Evolutionary conservation across 78 protist species (phyloP), one percentile per base, ranked within the genome.

Genomic region (Diacronema lutheri): DNA sequence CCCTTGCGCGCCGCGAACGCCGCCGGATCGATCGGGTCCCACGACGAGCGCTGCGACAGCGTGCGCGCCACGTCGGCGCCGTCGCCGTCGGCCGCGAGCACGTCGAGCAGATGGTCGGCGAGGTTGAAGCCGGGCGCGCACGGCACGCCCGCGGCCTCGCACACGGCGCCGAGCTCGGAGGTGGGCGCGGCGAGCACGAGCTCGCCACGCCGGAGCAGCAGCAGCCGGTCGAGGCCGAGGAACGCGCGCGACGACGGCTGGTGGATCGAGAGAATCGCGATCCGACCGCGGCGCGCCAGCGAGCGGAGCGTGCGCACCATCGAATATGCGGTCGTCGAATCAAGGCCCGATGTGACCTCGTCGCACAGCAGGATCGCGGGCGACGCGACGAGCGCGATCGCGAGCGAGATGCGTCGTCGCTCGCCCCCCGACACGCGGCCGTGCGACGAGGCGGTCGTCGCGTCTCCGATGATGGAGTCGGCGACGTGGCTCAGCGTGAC

Each of bases 231-330:
- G 41, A 90, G 80, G 12, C 21, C 2, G 9, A 0, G 2, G n/a
- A 20, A 90, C 56, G 86, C 13, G 31, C 14, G 13, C n/a, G 69
- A 50, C 38, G 60, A 13, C 26, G 92, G 92, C 90, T 90, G 92
- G n/a, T 90, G 92, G 65, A 90, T 90, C 29, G 86, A 31, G 31
- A 38, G 7, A 11, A 90, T 56, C 56, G 87, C 40, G 26, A 80
- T 31, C 29, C 65, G 31, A 31, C 78, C 50, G 21, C 1, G 56
- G 20, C 0, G 21, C 55, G 76, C 44, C 26, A 87, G 33, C 23
- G 11, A 0, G 25, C 11, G 0, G 71, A 87, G 5, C 35, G 64
- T 14, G 14, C 9, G 33, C 73, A 87, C 60, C 37, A 85, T 72
- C 19, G 1, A 0, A n/a, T 9, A 9, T 5, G 90, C 89, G 26